These are phyloP conservation scores for Ogataea trehalophila DNA, from an alignment of 805 yeast species.

Conservation along the genomic window DNA sequence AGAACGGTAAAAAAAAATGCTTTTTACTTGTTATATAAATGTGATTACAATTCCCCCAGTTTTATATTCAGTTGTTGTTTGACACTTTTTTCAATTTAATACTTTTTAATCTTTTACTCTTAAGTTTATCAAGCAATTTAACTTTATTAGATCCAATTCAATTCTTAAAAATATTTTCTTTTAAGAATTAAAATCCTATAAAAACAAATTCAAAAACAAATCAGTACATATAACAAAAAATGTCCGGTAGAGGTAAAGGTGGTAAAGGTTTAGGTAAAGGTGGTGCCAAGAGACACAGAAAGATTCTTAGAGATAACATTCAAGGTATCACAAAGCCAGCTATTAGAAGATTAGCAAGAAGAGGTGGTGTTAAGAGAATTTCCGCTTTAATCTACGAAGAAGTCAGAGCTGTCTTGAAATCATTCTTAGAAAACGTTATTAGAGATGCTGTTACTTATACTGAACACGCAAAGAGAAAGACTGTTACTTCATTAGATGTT, in stretches of 20 bases:
- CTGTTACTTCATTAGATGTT: constrained; percentile 97
- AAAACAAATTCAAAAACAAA: background rate
- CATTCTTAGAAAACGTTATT: constrained; percentile 94
- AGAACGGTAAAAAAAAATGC: too few relatives aligned
- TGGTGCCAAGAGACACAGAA: constrained; percentile 99
- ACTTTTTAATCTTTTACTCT: constrained; percentile 8
- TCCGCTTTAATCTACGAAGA: constrained; percentile 98
- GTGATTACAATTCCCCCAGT: too few relatives aligned
- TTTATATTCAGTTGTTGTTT: too few relatives aligned
- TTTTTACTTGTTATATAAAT: too few relatives aligned
- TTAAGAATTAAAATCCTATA: background rate
- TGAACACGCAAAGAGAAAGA: constrained; percentile 99
- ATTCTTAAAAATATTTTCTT: background rate
- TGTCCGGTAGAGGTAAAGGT: constrained; percentile 99
- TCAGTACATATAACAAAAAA: constrained; percentile 33
- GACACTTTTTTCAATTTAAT: too few relatives aligned
- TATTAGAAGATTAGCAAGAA: constrained; percentile 99
- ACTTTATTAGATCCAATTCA: background rate
- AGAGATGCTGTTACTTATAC: constrained; percentile 99
- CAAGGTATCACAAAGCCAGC: constrained; percentile 99
- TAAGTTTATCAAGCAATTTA: background rate
- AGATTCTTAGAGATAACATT: constrained; percentile 98
- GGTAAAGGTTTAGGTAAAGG: constrained; percentile 99
- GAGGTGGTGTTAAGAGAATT: constrained; percentile 99
- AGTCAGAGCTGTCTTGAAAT: constrained; percentile 94